Conservation (phyloP, 2,329 filamentous ascomycete genomes). For the Blumeria graminis region DNA sequence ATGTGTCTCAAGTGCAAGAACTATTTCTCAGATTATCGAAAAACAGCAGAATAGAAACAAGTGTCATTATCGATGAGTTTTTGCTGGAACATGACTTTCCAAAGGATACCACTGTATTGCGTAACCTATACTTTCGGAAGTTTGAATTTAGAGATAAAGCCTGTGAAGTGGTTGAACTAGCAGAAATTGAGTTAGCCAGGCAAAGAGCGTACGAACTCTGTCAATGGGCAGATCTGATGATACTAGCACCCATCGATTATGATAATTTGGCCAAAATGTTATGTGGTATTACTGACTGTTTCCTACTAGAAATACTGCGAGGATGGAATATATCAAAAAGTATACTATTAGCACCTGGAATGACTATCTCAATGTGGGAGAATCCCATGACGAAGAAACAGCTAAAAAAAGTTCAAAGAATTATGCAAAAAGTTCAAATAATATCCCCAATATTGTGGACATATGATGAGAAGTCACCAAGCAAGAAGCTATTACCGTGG, state of each 20-base stretch:
- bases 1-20: slow-evolving; percentile 39
- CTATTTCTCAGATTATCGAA: slow-evolving; percentile 44
- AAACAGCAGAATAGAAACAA: slow-evolving; percentile 33
- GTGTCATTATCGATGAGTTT: slow-evolving; percentile 39
- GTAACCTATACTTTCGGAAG: slow-evolving; percentile 23
- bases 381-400: slow-evolving; percentile 77
- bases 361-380: slow-evolving; percentile 77
- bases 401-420: slow-evolving; percentile 55
- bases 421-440: slow-evolving; percentile 72
- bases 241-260: slow-evolving; percentile 65
- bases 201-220: slow-evolving; percentile 41
- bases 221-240: slow-evolving; percentile 68
- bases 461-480: slow-evolving; percentile 32
- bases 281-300: slow-evolving; percentile 55
- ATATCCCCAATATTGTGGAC: slow-evolving; percentile 65
- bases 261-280: slow-evolving; percentile 75
- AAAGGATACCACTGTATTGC: slow-evolving; percentile 35
- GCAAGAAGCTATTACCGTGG: slow-evolving; percentile 34
- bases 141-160: slow-evolving; percentile 8
- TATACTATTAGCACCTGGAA: slow-evolving; percentile 63
- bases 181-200: slow-evolving; percentile 24
- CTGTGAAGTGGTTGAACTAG: slow-evolving; percentile 10
- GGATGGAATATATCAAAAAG: slow-evolving; percentile 76
- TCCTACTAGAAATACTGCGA: slow-evolving; percentile 57
- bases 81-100: slow-evolving; percentile 25